These are phyloP conservation scores for Chaetomidium leptoderma DNA, from an alignment of 495 filamentous ascomycete species.

Conservation along the genomic window DNA sequence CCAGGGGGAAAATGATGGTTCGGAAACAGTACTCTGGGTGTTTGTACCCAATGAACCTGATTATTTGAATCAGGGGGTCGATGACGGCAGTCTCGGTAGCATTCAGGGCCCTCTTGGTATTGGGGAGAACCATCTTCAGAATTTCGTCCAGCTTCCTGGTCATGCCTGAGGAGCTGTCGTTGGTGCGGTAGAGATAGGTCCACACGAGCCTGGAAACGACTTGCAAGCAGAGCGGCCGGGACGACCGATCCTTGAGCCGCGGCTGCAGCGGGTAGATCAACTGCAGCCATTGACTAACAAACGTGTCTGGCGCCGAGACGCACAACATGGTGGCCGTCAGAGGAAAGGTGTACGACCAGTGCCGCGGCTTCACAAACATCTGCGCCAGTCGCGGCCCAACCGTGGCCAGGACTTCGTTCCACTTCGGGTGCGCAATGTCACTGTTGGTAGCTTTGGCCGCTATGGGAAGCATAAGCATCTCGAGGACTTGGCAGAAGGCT, in stretches of 20 bases:
- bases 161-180: constrained; percentile 61
- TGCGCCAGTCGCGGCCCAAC: constrained; percentile 70
- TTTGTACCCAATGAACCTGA: constrained; percentile 91
- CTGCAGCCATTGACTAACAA: constrained; percentile 79
- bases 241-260: constrained; percentile 75
- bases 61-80: constrained; percentile 87
- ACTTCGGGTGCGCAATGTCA: constrained; percentile 72
- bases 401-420: constrained; percentile 75
- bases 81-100: constrained; percentile 75
- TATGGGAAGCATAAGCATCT: constrained; percentile 81
- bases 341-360: constrained; percentile 85
- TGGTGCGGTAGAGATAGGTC: constrained; percentile 86
- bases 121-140: constrained; percentile 71
- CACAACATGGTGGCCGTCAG: constrained; percentile 80
- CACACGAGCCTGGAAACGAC: constrained; percentile 89
- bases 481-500: constrained; percentile 87
- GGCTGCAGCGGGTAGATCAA: constrained; percentile 69
- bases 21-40: constrained; percentile 90
- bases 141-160: constrained; percentile 84
- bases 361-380: constrained; percentile 83
- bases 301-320: constrained; percentile 77
- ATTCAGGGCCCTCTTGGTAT: constrained; percentile 68
- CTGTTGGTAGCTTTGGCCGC: constrained; percentile 68
- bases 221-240: constrained; percentile 76
- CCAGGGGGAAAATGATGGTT: constrained; percentile 85